phyloP scores from a whole-genome alignment of 2,329 filamentous ascomycete species.

The Oidium heveae region DNA sequence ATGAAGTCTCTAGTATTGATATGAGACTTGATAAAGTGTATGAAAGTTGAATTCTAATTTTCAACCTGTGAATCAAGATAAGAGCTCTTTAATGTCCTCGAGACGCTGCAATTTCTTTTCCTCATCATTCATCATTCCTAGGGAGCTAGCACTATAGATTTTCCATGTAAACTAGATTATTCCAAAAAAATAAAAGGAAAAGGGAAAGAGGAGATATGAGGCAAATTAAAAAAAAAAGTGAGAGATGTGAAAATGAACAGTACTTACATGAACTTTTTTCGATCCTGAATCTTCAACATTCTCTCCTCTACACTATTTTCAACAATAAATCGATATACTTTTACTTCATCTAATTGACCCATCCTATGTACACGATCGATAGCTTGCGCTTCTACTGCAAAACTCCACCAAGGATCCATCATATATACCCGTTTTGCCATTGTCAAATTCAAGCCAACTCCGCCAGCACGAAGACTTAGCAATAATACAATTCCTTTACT shows the following conservation, averaged over 20 bases:
- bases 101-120: conserved; percentile 77
- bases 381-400: conserved; percentile 84
- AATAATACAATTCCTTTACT: conserved; percentile 48
- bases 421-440: conserved; percentile 77
- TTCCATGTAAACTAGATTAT: conserved; percentile 1
- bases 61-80: conserved; percentile 15
- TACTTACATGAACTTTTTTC: conserved; percentile 85
- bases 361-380: conserved; percentile 95
- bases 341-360: conserved; percentile 72
- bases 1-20: too few relatives aligned
- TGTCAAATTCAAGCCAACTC: conserved; percentile 82
- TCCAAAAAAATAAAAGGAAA: not conserved
- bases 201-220: too few relatives aligned
- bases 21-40: too few relatives aligned
- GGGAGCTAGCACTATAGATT: conserved; percentile 49
- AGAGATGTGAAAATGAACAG: not conserved
- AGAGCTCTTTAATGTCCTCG: conserved; percentile 78
- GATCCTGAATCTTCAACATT: conserved; percentile 80
- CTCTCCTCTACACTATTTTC: conserved; percentile 80
- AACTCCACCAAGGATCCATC: conserved; percentile 99
- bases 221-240: too few relatives aligned
- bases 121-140: conserved; percentile 88
- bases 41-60: too few relatives aligned
- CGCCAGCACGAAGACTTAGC: conserved; percentile 67
- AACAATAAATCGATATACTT: conserved; percentile 70